These are phyloP conservation scores for Dactylellina drechsleri DNA, from an alignment of 2,329 filamentous ascomycete genomes.

Conservation along the genomic window DNA sequence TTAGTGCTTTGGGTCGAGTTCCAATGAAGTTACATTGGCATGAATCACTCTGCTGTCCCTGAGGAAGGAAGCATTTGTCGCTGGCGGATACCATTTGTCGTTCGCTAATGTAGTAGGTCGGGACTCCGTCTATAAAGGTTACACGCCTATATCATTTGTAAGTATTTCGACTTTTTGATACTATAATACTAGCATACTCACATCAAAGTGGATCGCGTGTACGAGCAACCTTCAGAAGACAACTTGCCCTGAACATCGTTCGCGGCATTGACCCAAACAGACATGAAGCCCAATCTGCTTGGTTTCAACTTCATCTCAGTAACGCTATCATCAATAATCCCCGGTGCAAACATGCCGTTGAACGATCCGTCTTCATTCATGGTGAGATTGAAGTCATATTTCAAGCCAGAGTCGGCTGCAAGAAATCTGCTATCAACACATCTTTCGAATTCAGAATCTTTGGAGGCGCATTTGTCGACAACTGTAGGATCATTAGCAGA, in stretches of 20 bases:
- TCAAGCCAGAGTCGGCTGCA: slow-evolving; percentile 11
- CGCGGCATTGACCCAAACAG: slow-evolving; percentile 29
- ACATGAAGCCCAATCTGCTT: slow-evolving; percentile 39
- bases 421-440: slow-evolving; percentile 50
- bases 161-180: neutral
- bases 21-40: slow-evolving; percentile 48
- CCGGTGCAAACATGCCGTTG: slow-evolving; percentile 38
- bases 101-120: slow-evolving; percentile 48
- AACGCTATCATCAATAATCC: slow-evolving; percentile 31
- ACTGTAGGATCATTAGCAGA: slow-evolving; percentile 24
- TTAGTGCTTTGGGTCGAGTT: slow-evolving; percentile 19
- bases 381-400: slow-evolving; percentile 32
- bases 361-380: slow-evolving; percentile 39
- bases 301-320: slow-evolving; percentile 29
- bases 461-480: slow-evolving; percentile 36
- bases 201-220: slow-evolving; percentile 27
- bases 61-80: slow-evolving; percentile 37
- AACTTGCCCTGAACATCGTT: slow-evolving; percentile 36
- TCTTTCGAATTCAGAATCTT: slow-evolving; percentile 41
- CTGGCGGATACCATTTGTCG: slow-evolving; percentile 41
- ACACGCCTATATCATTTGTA: slow-evolving; percentile 26
- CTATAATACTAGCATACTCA: slow-evolving; percentile 7
- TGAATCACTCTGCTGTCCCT: slow-evolving; percentile 29
- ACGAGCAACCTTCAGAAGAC: slow-evolving; percentile 32
- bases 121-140: slow-evolving; percentile 21